phyloP scores from a whole-genome alignment of 495 filamentous ascomycete genomes.

The Trypethelium eluteriae region DNA sequence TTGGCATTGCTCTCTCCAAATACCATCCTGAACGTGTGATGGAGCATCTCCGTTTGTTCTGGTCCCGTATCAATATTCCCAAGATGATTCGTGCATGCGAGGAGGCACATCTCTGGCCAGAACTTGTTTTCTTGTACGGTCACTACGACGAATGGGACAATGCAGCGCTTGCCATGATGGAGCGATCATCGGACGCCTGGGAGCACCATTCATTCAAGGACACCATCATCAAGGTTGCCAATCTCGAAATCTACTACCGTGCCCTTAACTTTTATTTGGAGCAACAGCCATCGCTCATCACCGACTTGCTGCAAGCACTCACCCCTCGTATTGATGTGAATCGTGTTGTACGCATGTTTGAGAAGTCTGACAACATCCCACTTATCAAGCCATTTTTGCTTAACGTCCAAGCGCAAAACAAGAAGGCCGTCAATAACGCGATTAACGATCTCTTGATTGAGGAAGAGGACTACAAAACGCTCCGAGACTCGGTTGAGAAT shows the following conservation, averaged over 20 bases:
- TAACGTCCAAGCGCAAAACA: conserved; percentile 95
- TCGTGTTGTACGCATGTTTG: conserved; percentile 95
- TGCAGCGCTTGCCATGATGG: conserved; percentile 97
- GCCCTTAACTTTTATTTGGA: conserved; percentile 96
- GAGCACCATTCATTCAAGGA: conserved; percentile 99
- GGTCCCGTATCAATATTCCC: conserved; percentile 96
- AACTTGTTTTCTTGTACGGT: conserved; percentile 96
- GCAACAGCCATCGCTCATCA: conserved; percentile 90
- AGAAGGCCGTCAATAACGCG: conserved; percentile 93
- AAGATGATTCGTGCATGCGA: conserved; percentile 96
- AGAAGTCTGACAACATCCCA: conserved; percentile 95
- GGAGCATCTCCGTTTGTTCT: conserved; percentile 99
- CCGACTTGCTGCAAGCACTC: conserved; percentile 85
- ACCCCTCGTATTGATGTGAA: conserved; percentile 95
- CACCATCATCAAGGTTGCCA: conserved; percentile 94
- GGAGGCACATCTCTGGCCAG: conserved; percentile 94
- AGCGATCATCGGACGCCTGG: conserved; percentile 96
- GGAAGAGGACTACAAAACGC: conserved; percentile 97
- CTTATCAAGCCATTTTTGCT: conserved; percentile 98
- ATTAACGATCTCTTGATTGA: conserved; percentile 98
- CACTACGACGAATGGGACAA: conserved; percentile 99
- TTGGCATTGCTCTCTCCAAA: conserved; percentile 91
- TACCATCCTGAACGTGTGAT: conserved; percentile 94
- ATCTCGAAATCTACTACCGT: conserved; percentile 98
- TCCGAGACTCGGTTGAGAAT: conserved; percentile 95